These are phyloP conservation scores for Penicillium argentinense DNA, from an alignment of 495 filamentous ascomycete species.

Conservation along the genomic window DNA sequence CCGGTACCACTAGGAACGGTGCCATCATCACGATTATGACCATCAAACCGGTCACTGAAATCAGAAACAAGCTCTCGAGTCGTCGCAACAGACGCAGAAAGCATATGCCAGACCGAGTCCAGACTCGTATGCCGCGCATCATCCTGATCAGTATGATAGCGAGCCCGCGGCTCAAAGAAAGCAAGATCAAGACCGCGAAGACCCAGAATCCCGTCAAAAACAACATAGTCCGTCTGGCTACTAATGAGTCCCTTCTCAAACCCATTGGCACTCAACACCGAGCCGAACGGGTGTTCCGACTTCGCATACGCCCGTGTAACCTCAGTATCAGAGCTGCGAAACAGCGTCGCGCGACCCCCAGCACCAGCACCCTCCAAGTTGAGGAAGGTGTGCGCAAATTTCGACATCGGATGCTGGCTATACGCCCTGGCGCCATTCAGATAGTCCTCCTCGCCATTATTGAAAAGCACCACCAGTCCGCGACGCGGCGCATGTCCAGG, in stretches of 20 bases:
- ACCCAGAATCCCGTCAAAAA: constrained; percentile 78
- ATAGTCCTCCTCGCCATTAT: constrained; percentile 95
- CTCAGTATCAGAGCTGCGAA: constrained; percentile 83
- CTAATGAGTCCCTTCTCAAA: constrained; percentile 75
- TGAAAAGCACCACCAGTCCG: constrained; percentile 82
- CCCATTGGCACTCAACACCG: constrained; percentile 76
- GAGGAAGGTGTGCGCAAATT: constrained; percentile 78
- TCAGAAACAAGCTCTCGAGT: constrained; percentile 69
- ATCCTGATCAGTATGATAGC: constrained; percentile 92
- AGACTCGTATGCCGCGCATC: constrained; percentile 73
- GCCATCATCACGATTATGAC: constrained; percentile 52
- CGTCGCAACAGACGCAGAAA: constrained; percentile 74
- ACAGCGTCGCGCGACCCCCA: constrained; percentile 83
- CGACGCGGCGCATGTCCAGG: constrained; percentile 71
- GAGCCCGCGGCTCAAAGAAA: constrained; percentile 79
- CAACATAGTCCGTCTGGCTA: constrained; percentile 86
- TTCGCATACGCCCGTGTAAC: constrained; percentile 76
- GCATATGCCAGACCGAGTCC: constrained; percentile 90
- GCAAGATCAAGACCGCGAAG: constrained; percentile 89
- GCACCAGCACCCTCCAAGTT: constrained; percentile 96
- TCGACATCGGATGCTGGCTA: constrained; percentile 73
- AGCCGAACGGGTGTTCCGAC: constrained; percentile 75
- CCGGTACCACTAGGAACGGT: constrained; percentile 68
- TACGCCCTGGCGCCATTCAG: constrained; percentile 90
- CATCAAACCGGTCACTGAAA: constrained; percentile 67